Conservation (phyloP, 371 early-diverging fungal genomes). For the Mucor sp. region DNA sequence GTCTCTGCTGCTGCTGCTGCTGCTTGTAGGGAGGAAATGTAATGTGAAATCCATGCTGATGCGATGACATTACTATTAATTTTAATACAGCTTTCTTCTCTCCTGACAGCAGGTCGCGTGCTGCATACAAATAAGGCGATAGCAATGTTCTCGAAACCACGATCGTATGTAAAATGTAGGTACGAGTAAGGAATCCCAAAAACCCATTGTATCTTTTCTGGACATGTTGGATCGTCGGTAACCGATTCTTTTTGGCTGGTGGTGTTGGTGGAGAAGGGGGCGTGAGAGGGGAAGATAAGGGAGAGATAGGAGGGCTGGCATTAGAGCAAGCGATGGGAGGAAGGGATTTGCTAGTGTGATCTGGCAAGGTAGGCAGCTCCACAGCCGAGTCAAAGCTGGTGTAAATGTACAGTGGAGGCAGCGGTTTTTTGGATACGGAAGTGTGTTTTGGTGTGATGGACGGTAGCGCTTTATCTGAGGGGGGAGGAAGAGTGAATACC, state of each 20-base stretch:
- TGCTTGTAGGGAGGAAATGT: not conserved
- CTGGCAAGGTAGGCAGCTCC: not conserved
- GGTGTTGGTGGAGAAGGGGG: not conserved
- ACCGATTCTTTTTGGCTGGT: not conserved
- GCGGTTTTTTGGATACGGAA: not conserved
- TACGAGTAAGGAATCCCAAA: constrained; percentile 5
- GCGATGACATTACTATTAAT: constrained; percentile 1
- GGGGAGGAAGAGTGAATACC: not conserved
- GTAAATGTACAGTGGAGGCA: not conserved
- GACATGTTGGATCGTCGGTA: not conserved
- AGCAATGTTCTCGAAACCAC: constrained; percentile 1
- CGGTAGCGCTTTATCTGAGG: not conserved
- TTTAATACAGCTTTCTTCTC: constrained; percentile 12
- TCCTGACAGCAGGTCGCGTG: not conserved
- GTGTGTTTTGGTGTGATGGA: not conserved
- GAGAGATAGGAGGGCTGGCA: not conserved
- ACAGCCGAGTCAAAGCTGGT: not conserved
- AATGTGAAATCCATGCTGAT: not conserved
- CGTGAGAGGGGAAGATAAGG: not conserved
- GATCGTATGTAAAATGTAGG: constrained; percentile 10
- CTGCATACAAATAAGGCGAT: constrained; percentile 8
- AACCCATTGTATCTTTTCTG: constrained; percentile 10
- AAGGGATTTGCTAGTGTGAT: not conserved
- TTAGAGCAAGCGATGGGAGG: not conserved
- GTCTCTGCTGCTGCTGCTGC: not conserved